A percentile compares a stretch with the other conserved stretches of the same genome.
phyloP scores from a whole-genome alignment of 768 basidiomycete genomes.

The Lentinula raphanica region DNA sequence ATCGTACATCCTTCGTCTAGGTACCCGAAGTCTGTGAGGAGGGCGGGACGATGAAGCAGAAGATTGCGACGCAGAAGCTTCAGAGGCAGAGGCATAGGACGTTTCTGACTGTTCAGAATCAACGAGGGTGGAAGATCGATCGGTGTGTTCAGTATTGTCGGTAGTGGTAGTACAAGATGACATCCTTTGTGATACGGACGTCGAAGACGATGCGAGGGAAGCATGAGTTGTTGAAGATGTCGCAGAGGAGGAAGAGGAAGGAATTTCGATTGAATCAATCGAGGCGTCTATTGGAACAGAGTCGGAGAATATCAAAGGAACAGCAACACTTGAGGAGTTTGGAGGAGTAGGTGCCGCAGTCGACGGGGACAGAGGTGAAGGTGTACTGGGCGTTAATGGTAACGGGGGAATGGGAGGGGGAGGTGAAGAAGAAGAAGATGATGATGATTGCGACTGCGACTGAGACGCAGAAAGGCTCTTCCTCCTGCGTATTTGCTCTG shows the following conservation, averaged over 20 bases:
- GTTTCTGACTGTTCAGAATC: background rate
- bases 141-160: background rate
- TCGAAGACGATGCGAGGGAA: background rate
- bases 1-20: slow-evolving; percentile 12
- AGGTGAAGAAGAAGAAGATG: background rate
- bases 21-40: background rate
- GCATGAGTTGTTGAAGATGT: background rate
- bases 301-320: background rate
- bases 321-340: background rate
- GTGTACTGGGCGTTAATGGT: background rate
- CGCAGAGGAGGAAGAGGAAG: background rate
- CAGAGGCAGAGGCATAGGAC: background rate
- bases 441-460: background rate
- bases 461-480: background rate
- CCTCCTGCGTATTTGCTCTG: background rate
- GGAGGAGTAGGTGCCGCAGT: background rate
- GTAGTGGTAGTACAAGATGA: background rate
- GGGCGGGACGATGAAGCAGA: background rate
- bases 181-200: background rate
- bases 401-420: background rate
- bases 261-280: background rate
- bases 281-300: background rate
- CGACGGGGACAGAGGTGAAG: background rate
- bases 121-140: background rate
- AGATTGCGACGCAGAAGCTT: background rate